Evolutionary conservation across 1,284 basidiomycete genomes (phyloP), one percentile per base, ranked within the genome.

Genomic region (Phlebopus sp.): DNA sequence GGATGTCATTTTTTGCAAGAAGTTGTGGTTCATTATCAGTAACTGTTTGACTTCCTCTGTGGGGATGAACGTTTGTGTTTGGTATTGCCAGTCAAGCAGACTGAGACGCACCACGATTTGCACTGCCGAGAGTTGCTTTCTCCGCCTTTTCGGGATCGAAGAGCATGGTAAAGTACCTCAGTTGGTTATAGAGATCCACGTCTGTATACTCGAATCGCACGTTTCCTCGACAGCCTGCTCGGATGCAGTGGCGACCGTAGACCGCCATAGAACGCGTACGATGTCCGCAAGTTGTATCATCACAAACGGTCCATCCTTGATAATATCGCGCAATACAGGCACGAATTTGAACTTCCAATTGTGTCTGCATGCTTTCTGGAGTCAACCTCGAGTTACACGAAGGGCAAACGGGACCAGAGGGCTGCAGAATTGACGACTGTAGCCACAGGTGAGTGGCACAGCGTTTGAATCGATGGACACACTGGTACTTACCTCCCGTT

Each of bases 221-320:
- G 4, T 64, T 74, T 0, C 90, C 90, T 46, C 64, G 73, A 67
- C 94, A 97, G 15, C 72, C 79, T 9, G 69, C 69, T 39, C 77
- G 77, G 51, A 94, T 67, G 63, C 94, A 97, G 42, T 84, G 74
- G 37, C 83, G 79, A 7, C 92, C 92, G 66, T 95, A 97, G 0
- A 98, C 92, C 36, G 90, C 78, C 84, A 97, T 93, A 77, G 84
- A 87, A 19, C 94, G 77, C n/a, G 94, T 94, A 17, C 85, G 77
- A 47, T 85, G 79, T 8, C 82, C 81, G 64, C 97, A 99, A 2
- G 84, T 87, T 25, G 82, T 74, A 55, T 97, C 96, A 57, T 92
- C 80, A 69, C 97, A 99, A 10, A 90, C 73, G 1, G 82, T 86
- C 88, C 90, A 94, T 5, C 85, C 84, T 58, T 96, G 82, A 64